A percentile compares a stretch with the other conserved stretches of the same genome.
These are phyloP conservation scores for Vitis hybrid DNA, from an alignment of 177 flowering plant species.

Conservation along the genomic window DNA sequence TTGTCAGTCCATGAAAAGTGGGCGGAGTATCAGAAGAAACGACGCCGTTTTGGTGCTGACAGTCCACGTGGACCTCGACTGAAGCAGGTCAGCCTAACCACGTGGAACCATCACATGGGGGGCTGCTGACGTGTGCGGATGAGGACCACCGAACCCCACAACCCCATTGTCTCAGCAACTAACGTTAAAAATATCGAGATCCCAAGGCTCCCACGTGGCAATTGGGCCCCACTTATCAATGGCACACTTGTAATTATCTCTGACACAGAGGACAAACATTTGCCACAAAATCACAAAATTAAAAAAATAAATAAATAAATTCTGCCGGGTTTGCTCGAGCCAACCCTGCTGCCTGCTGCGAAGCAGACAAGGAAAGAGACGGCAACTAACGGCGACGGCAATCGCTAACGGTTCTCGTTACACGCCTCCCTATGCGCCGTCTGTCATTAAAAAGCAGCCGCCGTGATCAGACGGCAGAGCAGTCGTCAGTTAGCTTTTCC, in stretches of 20 bases:
- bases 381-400: slow-evolving; percentile 30
- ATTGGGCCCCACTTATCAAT: slow-evolving; percentile 16
- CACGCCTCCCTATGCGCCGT: slow-evolving; percentile 8
- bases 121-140: not conserved
- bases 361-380: slow-evolving; percentile 58
- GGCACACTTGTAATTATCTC: slow-evolving; percentile 10
- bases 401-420: slow-evolving; percentile 21
- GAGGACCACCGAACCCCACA: slow-evolving; percentile 7
- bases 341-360: slow-evolving; percentile 60
- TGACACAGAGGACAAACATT: not conserved
- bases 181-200: not conserved
- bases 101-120: not conserved
- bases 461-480: slow-evolving; percentile 15
- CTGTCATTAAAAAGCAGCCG: slow-evolving; percentile 11
- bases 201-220: slow-evolving; percentile 16
- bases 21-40: too few species aligned
- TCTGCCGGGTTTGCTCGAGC: slow-evolving; percentile 56
- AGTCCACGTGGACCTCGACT: too few species aligned
- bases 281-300: not conserved
- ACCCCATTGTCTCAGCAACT: not conserved
- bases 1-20: too few species aligned
- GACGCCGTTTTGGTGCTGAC: too few species aligned
- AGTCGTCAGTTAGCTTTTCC: not conserved
- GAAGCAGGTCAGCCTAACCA: not conserved
- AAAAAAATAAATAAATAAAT: not conserved